Percentiles rank a stretch among this genome's conserved stretches.
Conservation (phyloP, 257 asterid species). For the Primulina huaijiensis region DNA sequence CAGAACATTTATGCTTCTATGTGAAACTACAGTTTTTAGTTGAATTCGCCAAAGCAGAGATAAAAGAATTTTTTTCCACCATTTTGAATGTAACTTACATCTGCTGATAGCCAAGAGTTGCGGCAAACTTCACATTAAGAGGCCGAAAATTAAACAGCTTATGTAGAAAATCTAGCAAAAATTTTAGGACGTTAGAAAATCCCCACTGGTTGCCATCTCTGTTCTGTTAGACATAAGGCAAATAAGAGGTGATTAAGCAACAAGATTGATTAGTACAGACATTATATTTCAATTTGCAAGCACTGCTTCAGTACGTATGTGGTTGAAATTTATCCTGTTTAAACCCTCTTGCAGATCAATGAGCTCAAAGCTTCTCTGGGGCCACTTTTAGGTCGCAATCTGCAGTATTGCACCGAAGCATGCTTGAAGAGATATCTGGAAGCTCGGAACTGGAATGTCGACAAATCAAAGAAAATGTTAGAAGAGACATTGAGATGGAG, state of each 20-base stretch:
- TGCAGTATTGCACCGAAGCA: constrained; percentile 68
- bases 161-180: neutral
- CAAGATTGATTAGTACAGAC: neutral
- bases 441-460: constrained; percentile 84
- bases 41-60: neutral
- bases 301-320: neutral
- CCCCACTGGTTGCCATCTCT: neutral
- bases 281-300: neutral
- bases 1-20: neutral
- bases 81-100: neutral
- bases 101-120: neutral
- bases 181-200: too few relatives aligned
- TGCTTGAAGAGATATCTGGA: constrained; percentile 83
- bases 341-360: constrained; percentile 45
- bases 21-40: neutral
- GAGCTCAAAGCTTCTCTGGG: constrained; percentile 76
- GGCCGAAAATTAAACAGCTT: neutral
- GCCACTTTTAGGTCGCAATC: constrained; percentile 60
- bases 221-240: too few relatives aligned
- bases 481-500: constrained; percentile 95
- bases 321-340: constrained; percentile 16
- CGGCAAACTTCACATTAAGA: neutral
- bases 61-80: too few relatives aligned
- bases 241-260: neutral
- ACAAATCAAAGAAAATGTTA: constrained; percentile 83